Evolutionary conservation across 1,139 yeast genomes (phyloP).

Genomic region (Entelexis sorbosivorans): DNA sequence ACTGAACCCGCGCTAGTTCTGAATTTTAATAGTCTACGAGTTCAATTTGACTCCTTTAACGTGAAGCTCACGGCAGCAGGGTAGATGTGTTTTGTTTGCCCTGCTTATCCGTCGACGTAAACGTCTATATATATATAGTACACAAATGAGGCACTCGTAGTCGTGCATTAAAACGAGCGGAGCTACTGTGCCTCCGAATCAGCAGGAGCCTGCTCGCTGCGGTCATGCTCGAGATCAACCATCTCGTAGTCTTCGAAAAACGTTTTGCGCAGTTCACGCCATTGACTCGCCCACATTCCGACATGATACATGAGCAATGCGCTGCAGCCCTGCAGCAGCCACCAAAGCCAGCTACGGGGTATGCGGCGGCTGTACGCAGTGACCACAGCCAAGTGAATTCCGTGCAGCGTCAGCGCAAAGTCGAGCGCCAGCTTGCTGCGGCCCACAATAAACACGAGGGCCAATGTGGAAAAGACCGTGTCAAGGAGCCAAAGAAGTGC

Average conservation of each 20-base stretch:
- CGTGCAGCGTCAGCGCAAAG: slow-evolving; percentile 81
- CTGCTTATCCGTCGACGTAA: too few species aligned
- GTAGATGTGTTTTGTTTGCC: too few species aligned
- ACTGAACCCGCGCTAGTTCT: too few species aligned
- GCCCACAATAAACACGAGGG: slow-evolving; percentile 79
- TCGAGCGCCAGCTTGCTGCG: slow-evolving; percentile 92
- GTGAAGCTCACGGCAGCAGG: too few species aligned
- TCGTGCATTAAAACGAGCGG: neutral
- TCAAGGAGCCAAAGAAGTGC: slow-evolving; percentile 70
- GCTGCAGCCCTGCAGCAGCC: slow-evolving; percentile 64
- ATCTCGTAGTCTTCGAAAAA: slow-evolving; percentile 50
- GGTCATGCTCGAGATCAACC: slow-evolving; percentile 22
- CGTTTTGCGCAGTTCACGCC: slow-evolving; percentile 79
- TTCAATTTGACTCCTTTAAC: too few species aligned
- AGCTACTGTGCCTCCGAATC: neutral
- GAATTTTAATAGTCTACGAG: too few species aligned
- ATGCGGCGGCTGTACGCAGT: slow-evolving; percentile 55
- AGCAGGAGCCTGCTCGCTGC: slow-evolving; percentile 8
- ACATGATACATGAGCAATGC: slow-evolving; percentile 58
- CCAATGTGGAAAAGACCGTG: slow-evolving; percentile 50
- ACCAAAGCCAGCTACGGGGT: slow-evolving; percentile 70
- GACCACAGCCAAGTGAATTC: slow-evolving; percentile 60
- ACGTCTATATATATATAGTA: neutral
- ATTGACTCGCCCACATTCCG: slow-evolving; percentile 77
- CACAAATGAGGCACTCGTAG: neutral